These are phyloP conservation scores for Tardiomyces depauwii DNA, from an alignment of 1,139 yeast genomes.

Conservation along the genomic window DNA sequence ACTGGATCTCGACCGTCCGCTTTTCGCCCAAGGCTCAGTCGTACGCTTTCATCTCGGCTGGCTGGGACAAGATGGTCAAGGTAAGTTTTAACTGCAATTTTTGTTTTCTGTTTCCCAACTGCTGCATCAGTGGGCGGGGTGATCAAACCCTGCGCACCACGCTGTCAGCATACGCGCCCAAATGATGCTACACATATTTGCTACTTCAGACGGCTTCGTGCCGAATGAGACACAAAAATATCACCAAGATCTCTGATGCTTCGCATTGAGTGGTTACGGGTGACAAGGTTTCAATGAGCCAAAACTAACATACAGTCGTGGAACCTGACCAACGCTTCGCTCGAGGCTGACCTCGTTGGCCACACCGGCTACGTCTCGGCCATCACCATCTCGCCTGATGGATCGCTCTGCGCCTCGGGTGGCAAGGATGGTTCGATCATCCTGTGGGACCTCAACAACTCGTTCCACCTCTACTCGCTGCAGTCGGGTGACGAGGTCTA, in stretches of 20 bases:
- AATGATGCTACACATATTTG: too few species aligned
- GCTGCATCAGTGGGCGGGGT: constrained; percentile 82
- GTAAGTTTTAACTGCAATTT: constrained; percentile 48
- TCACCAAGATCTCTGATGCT: constrained; percentile 98
- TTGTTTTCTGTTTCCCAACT: constrained; percentile 44
- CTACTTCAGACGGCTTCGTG: constrained; percentile 26
- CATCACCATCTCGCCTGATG: constrained; percentile 99
- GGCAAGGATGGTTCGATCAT: constrained; percentile 99
- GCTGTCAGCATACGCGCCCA: too few species aligned
- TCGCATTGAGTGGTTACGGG: constrained; percentile 5
- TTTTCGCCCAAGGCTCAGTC: constrained; percentile 70
- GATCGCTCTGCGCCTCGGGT: constrained; percentile 98
- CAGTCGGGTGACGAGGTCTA: constrained; percentile 94
- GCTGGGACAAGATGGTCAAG: constrained; percentile 98
- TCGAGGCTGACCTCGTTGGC: constrained; percentile 95
- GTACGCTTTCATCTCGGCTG: constrained; percentile 88
- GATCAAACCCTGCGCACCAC: too few species aligned
- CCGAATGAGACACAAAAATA: constrained; percentile 91
- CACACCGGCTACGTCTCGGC: constrained; percentile 99
- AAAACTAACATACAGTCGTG: constrained; percentile 59
- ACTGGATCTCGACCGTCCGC: constrained; percentile 99
- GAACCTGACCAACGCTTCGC: constrained; percentile 81
- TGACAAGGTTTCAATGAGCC: neutral
- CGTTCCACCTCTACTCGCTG: constrained; percentile 87
- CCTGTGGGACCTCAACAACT: constrained; percentile 95